Conservation (phyloP, 768 basidiomycete species). For the Crepidotus variabilis region DNA sequence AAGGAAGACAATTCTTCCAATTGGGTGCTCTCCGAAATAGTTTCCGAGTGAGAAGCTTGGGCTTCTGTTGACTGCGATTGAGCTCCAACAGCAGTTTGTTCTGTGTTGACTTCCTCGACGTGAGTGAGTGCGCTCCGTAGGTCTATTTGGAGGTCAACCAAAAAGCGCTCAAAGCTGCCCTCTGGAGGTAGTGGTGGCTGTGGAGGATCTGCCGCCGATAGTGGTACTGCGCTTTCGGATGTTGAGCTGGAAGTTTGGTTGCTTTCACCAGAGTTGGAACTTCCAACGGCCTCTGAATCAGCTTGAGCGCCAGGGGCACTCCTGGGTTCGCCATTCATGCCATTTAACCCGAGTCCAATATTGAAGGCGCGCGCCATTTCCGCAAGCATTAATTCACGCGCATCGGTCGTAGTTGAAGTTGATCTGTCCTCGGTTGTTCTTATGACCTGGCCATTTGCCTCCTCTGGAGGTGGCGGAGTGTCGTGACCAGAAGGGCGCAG, state of each 20-base stretch:
- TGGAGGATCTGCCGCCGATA: constrained; percentile 7
- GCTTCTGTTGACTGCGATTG: not conserved
- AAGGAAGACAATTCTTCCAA: no score
- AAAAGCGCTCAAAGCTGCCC: constrained; percentile 78
- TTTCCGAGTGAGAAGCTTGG: not conserved
- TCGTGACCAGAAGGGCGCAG: constrained; percentile 28
- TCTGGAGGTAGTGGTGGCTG: constrained; percentile 32
- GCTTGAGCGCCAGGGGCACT: constrained; percentile 4
- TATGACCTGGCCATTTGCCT: constrained; percentile 1
- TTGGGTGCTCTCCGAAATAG: no score
- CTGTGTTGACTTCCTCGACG: constrained; percentile 12
- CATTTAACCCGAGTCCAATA: constrained; percentile 54
- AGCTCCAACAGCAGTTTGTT: not conserved
- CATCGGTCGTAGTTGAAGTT: constrained; percentile 33
- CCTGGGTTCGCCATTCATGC: constrained; percentile 14
- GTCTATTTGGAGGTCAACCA: constrained; percentile 75
- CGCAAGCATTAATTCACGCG: constrained; percentile 68
- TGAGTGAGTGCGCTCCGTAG: constrained; percentile 59
- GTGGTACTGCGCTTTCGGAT: not conserved
- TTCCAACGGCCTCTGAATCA: constrained; percentile 5
- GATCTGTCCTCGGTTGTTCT: not conserved
- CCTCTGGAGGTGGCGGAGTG: constrained; percentile 6
- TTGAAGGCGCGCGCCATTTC: constrained; percentile 84
- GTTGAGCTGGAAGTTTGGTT: not conserved
- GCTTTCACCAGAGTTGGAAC: not conserved